phyloP scores from a whole-genome alignment of 352 stramenopile species.

The Achlya hypogyna region DNA sequence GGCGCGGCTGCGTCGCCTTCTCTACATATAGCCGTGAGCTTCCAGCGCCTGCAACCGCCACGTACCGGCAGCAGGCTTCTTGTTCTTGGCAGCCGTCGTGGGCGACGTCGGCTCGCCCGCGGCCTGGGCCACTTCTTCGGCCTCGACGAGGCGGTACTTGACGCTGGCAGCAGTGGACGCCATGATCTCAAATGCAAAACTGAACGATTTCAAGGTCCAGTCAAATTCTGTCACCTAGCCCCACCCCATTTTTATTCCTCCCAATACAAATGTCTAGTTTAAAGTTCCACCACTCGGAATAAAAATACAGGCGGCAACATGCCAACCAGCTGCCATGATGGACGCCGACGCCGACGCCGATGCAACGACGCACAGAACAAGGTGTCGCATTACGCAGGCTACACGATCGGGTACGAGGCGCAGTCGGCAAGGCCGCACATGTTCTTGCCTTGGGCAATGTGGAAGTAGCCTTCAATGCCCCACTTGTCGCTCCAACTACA shows the following conservation, averaged over 20 bases:
- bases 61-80: background rate
- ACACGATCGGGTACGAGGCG: constrained; percentile 75
- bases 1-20: constrained; percentile 13
- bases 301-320: background rate
- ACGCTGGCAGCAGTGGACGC: constrained; percentile 23
- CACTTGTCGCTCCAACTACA: constrained; percentile 78
- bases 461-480: constrained; percentile 95
- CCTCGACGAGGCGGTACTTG: constrained; percentile 80
- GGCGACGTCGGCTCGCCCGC: background rate
- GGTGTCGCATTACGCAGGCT: too few species aligned
- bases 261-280: background rate
- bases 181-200: background rate
- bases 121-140: constrained; percentile 58
- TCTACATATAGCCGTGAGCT: constrained; percentile 1
- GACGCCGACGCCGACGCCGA: background rate
- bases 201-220: constrained; percentile 12
- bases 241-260: background rate
- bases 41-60: too few species aligned
- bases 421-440: constrained; percentile 84
- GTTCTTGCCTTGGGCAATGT: constrained; percentile 86
- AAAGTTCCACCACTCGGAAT: background rate
- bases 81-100: constrained; percentile 32
- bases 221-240: constrained; percentile 17
- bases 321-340: background rate
- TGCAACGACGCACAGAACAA: background rate